Percentiles rank a stretch among this genome's conserved stretches.
phyloP scores from a whole-genome alignment of 208 protist species.

The Novymonas esmeraldas region DNA sequence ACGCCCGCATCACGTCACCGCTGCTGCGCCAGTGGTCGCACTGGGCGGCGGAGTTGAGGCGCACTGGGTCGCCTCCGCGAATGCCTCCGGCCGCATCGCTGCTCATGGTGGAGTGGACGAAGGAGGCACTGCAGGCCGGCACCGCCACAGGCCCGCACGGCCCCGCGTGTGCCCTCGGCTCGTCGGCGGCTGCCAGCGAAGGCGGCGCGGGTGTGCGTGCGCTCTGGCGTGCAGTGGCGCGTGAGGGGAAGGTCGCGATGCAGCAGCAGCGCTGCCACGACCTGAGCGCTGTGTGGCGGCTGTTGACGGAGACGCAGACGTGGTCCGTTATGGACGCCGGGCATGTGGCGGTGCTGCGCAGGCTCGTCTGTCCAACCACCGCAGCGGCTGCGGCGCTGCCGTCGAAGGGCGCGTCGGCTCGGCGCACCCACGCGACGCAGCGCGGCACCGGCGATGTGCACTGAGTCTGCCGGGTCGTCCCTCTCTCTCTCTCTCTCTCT shows the following conservation, averaged over 20 bases:
- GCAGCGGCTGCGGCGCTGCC: slow-evolving; percentile 13
- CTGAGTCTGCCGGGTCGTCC: background rate
- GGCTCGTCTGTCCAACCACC: slow-evolving; percentile 9
- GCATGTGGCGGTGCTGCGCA: slow-evolving; percentile 21
- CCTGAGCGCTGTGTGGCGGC: slow-evolving; percentile 18
- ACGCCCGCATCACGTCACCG: slow-evolving; percentile 8
- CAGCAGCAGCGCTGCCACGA: slow-evolving; percentile 14
- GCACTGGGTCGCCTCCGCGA: slow-evolving; percentile 2
- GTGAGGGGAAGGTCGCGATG: slow-evolving; percentile 6
- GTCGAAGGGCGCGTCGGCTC: slow-evolving; percentile 9
- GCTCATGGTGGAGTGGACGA: slow-evolving; percentile 59
- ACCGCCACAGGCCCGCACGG: background rate
- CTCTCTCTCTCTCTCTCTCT: background rate
- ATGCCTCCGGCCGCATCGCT: slow-evolving; percentile 52
- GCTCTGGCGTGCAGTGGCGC: slow-evolving; percentile 12
- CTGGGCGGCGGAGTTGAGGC: slow-evolving; percentile 13
- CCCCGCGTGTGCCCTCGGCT: background rate
- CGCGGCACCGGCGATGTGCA: too few species aligned
- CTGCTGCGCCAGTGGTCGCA: slow-evolving; percentile 18
- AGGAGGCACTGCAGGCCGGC: slow-evolving; percentile 14
- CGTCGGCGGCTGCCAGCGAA: background rate
- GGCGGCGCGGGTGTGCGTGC: background rate
- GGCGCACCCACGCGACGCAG: background rate
- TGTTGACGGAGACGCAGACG: slow-evolving; percentile 8
- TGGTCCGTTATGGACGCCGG: slow-evolving; percentile 16